These are phyloP conservation scores for Spinellus fusiger DNA, from an alignment of 192 early-diverging fungal species.

Conservation along the genomic window DNA sequence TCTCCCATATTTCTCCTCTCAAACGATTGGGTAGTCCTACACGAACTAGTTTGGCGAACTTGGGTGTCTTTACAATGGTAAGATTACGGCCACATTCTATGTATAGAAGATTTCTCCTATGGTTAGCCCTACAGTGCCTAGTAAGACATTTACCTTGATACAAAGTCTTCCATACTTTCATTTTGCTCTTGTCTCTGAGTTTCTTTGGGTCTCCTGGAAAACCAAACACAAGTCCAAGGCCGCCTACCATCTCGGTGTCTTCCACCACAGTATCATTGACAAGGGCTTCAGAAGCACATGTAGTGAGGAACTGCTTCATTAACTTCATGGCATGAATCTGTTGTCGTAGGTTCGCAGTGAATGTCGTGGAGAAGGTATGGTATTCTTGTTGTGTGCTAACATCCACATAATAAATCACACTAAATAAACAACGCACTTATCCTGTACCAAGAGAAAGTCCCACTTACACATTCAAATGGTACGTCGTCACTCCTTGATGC, in stretches of 20 bases:
- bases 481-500: conserved; percentile 18
- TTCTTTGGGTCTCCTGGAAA: conserved; percentile 64
- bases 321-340: conserved; percentile 78
- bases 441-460: not conserved
- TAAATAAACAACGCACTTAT: not conserved
- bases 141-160: conserved; percentile 31
- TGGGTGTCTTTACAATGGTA: conserved; percentile 70
- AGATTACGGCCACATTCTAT: conserved; percentile 73
- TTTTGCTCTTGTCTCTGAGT: conserved; percentile 24
- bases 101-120: not conserved
- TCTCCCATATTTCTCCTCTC: conserved; percentile 90
- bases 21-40: conserved; percentile 76
- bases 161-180: conserved; percentile 35
- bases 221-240: conserved; percentile 70
- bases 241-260: conserved; percentile 49
- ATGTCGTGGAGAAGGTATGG: conserved; percentile 75
- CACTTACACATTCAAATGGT: conserved; percentile 41
- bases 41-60: conserved; percentile 75
- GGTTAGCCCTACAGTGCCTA: not conserved
- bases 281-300: conserved; percentile 79
- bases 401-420: not conserved
- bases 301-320: conserved; percentile 71
- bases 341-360: conserved; percentile 66
- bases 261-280: conserved; percentile 42
- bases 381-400: conserved; percentile 40